These are phyloP conservation scores for Yamadazyma friedrichii DNA, from an alignment of 1,139 yeast species.

Conservation along the genomic window DNA sequence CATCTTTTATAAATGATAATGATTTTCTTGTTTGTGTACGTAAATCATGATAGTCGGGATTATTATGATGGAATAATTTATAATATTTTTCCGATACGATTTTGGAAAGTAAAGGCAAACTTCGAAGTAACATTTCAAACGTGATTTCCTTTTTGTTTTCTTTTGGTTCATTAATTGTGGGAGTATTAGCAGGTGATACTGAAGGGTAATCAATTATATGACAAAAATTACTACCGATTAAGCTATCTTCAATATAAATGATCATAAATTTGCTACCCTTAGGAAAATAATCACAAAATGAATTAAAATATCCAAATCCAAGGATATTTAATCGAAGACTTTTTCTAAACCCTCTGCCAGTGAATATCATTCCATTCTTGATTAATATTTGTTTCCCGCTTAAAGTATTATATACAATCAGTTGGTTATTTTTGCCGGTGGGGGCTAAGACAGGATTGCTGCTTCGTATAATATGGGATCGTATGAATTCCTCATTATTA, in stretches of 20 bases:
- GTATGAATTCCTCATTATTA: slow-evolving; percentile 60
- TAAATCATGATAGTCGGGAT: slow-evolving; percentile 31
- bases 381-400: slow-evolving; percentile 59
- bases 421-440: slow-evolving; percentile 39
- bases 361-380: slow-evolving; percentile 53
- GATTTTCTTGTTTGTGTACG: slow-evolving; percentile 31
- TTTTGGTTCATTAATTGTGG: neutral
- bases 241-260: slow-evolving; percentile 50
- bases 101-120: slow-evolving; percentile 45
- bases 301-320: slow-evolving; percentile 40
- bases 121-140: slow-evolving; percentile 46
- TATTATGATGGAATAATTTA: slow-evolving; percentile 44
- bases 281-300: slow-evolving; percentile 49
- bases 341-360: slow-evolving; percentile 57
- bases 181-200: neutral
- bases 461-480: slow-evolving; percentile 62
- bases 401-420: slow-evolving; percentile 53
- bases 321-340: slow-evolving; percentile 46
- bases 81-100: slow-evolving; percentile 48
- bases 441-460: slow-evolving; percentile 34
- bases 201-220: slow-evolving; percentile 14
- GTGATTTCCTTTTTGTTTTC: slow-evolving; percentile 19
- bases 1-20: slow-evolving; percentile 26
- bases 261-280: slow-evolving; percentile 51
- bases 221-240: slow-evolving; percentile 35